phyloP scores from a whole-genome alignment of 129 eudicot genomes.

The Arctium lappa region DNA sequence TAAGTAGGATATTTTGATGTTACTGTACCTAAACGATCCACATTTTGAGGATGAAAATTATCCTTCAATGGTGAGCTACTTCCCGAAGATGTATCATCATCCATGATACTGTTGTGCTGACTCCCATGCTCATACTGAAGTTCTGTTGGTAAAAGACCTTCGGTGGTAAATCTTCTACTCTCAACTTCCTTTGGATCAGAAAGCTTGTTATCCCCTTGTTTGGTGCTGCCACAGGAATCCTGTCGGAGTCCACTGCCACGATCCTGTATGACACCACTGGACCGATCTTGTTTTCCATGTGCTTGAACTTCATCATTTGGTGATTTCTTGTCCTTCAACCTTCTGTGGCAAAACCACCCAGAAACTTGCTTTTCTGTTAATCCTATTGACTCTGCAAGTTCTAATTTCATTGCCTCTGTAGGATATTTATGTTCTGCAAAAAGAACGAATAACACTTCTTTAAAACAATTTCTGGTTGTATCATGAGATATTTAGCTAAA shows the following conservation, averaged over 20 bases:
- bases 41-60: conserved; percentile 36
- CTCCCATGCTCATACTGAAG: conserved; percentile 46
- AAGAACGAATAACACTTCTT: neutral
- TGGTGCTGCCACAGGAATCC: conserved; percentile 99
- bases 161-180: conserved; percentile 53
- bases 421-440: conserved; percentile 90
- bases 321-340: conserved; percentile 77
- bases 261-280: conserved; percentile 89
- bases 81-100: conserved; percentile 74
- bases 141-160: conserved; percentile 41
- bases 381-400: conserved; percentile 68
- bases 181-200: conserved; percentile 79
- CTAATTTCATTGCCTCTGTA: conserved; percentile 54
- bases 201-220: conserved; percentile 67
- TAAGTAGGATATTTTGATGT: conserved; percentile 40
- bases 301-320: conserved; percentile 46
- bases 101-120: conserved; percentile 29
- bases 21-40: conserved; percentile 32
- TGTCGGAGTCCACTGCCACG: conserved; percentile 90
- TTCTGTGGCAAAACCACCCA: conserved; percentile 98
- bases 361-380: conserved; percentile 93
- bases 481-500: neutral
- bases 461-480: neutral
- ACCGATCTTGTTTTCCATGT: conserved; percentile 80
- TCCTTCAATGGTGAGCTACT: conserved; percentile 61